phyloP scores from a whole-genome alignment of 2,329 filamentous ascomycete genomes.

The Tolypocladium album region DNA sequence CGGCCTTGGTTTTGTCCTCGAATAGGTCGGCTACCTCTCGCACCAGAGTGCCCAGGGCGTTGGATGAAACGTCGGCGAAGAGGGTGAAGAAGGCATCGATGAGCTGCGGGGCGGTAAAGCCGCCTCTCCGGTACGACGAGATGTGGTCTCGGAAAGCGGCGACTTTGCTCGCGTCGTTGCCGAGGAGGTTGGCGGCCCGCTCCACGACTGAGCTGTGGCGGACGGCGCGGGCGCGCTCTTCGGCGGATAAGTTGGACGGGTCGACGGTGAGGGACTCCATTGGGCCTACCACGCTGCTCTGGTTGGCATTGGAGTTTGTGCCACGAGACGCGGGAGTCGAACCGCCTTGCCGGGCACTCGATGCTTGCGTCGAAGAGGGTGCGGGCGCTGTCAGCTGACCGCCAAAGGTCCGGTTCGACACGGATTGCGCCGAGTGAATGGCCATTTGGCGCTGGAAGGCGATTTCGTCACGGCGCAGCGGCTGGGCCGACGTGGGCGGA shows the following conservation, averaged over 20 bases:
- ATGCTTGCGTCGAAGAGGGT: constrained; percentile 4
- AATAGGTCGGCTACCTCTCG: constrained; percentile 90
- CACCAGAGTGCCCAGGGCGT: constrained; percentile 76
- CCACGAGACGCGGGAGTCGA: background rate
- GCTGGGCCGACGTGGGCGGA: constrained; percentile 66
- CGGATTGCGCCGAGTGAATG: constrained; percentile 77
- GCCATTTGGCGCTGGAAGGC: constrained; percentile 89
- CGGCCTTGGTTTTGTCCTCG: constrained; percentile 67
- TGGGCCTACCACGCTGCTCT: background rate
- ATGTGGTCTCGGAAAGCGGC: constrained; percentile 68
- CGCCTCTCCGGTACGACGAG: constrained; percentile 62
- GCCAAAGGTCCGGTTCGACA: constrained; percentile 72
- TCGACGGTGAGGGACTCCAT: constrained; percentile 37
- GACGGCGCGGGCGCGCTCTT: constrained; percentile 70
- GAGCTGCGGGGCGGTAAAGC: constrained; percentile 62
- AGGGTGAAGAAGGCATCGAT: constrained; percentile 82
- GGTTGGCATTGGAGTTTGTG: constrained; percentile 4
- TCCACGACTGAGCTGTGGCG: constrained; percentile 80
- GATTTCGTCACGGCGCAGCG: constrained; percentile 73
- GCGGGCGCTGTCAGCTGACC: constrained; percentile 55
- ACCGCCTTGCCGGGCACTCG: constrained; percentile 8
- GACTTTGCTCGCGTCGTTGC: constrained; percentile 66
- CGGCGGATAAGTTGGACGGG: constrained; percentile 48
- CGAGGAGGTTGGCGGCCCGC: constrained; percentile 70
- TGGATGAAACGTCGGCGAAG: constrained; percentile 66